Evolutionary conservation across 257 asterid genomes (phyloP).

Genomic region (Solanum sejunctum): DNA sequence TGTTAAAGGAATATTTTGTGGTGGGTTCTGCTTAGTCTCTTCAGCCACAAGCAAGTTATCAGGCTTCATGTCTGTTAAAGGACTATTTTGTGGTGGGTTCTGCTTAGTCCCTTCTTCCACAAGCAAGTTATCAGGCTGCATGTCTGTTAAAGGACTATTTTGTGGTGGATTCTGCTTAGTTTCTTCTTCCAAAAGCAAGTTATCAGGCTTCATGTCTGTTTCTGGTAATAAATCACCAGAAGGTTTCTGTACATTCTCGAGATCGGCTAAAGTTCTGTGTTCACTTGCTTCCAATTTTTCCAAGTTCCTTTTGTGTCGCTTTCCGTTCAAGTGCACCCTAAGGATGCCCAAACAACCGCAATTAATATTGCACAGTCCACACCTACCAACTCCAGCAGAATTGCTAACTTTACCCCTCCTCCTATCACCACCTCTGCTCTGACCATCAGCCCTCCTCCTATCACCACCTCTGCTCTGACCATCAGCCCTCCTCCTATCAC

Average conservation of each 20-base stretch:
- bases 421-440: neutral
- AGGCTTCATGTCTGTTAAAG: neutral
- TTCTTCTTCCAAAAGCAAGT: neutral
- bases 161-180: neutral
- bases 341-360: constrained; percentile 9
- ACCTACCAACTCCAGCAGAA: constrained; percentile 2
- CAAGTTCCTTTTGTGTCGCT: constrained; percentile 17
- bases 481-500: neutral
- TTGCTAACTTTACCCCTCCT: neutral
- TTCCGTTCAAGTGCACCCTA: constrained; percentile 13
- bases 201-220: neutral
- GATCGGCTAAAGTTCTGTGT: neutral
- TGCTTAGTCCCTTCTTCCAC: neutral
- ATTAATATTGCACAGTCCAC: constrained; percentile 15
- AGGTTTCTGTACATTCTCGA: neutral
- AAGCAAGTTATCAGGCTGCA: neutral
- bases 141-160: no score
- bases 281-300: neutral
- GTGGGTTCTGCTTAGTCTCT: neutral
- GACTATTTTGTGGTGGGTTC: neutral
- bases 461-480: neutral
- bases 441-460: neutral
- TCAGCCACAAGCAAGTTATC: neutral
- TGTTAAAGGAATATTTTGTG: neutral
- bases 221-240: neutral